A percentile compares a stretch with the other conserved stretches of the same genome.
Conservation (phyloP, 345 rosid genomes). For the Eucalyptus viminalis region DNA sequence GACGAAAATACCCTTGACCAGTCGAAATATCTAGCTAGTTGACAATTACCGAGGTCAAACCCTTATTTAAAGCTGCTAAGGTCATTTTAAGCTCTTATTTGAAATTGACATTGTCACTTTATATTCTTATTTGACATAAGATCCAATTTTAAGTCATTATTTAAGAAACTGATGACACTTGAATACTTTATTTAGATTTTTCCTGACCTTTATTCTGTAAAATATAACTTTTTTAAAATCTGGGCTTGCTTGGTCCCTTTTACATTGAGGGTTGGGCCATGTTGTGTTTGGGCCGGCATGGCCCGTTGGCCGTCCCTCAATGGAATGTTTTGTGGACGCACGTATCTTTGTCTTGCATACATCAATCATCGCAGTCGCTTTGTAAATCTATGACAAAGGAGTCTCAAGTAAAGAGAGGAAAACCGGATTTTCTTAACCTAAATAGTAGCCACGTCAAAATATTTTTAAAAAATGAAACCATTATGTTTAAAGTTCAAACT, state of each 20-base stretch:
- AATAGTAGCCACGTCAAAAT: background rate
- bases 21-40: background rate
- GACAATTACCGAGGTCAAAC: background rate
- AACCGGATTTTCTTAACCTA: background rate
- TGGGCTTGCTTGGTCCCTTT: background rate
- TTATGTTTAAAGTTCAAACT: background rate
- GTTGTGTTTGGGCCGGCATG: background rate
- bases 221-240: background rate
- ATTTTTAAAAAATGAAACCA: background rate
- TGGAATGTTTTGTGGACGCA: background rate
- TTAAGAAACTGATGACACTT: no score
- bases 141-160: rapidly evolving
- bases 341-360: background rate
- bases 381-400: background rate
- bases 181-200: no score
- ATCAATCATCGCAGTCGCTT: background rate
- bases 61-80: background rate
- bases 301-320: background rate
- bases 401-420: background rate
- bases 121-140: background rate
- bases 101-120: background rate
- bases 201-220: rapidly evolving
- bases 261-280: background rate
- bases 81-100: no score
- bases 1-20: background rate